Evolutionary conservation across 345 rosid species (phyloP).

Genomic region (Pugionium cornutum): DNA sequence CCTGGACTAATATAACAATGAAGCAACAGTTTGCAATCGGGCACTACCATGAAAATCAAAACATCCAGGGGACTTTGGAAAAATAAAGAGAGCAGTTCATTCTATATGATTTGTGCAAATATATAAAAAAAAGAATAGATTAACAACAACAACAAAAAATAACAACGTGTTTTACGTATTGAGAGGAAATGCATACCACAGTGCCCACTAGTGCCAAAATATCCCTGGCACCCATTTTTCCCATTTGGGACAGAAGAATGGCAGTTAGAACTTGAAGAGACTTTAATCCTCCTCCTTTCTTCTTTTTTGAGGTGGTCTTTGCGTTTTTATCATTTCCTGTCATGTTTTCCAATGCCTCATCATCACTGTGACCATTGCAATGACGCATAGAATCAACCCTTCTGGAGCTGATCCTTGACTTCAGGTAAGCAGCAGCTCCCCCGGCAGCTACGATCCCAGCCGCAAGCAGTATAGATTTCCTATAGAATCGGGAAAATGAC

Average conservation of each 20-base stretch:
- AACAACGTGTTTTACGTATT: background rate
- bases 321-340: slow-evolving; percentile 39
- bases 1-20: too few relatives aligned
- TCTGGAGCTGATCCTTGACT: slow-evolving; percentile 50
- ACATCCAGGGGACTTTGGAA: slow-evolving; percentile 9
- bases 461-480: slow-evolving; percentile 80
- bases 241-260: slow-evolving; percentile 82
- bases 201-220: slow-evolving; percentile 71
- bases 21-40: slow-evolving; percentile 5
- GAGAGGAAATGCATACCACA: slow-evolving; percentile 59
- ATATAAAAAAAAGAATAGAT: slow-evolving; percentile 10
- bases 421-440: slow-evolving; percentile 78
- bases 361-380: slow-evolving; percentile 54
- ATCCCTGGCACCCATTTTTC: slow-evolving; percentile 81
- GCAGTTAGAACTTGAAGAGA: slow-evolving; percentile 76
- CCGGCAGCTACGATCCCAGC: slow-evolving; percentile 82
- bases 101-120: background rate
- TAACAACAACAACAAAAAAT: background rate
- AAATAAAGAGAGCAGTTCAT: background rate
- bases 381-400: slow-evolving; percentile 45
- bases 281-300: slow-evolving; percentile 73
- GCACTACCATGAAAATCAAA: background rate
- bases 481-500: slow-evolving; percentile 29
- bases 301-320: slow-evolving; percentile 51
- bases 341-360: slow-evolving; percentile 43